Evolutionary conservation across 1,284 basidiomycete species (phyloP), one percentile per base, ranked within the genome.

Genomic region (Tilletia indica): DNA sequence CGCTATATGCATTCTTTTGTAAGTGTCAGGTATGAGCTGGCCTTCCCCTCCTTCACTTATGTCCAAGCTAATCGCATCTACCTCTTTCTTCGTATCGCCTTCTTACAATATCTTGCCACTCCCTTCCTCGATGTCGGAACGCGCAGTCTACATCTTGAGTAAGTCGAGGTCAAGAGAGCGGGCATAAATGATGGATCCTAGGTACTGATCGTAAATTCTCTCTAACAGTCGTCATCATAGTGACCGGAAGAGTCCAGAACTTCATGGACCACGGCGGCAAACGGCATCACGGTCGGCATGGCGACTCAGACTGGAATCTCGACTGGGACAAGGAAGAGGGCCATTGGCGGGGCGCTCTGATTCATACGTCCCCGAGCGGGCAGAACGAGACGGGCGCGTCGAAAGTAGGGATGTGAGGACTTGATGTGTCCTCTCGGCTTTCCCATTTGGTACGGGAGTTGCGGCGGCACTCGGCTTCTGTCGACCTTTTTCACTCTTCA

Each of bases 111-210:
- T 45, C 14, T 45, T 45, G 6, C 9, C 9, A 14, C 42, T 14
- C 42, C 42, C 42, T 45, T 54, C 51, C 51, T 19, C n/a, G 51
- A 9, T 2, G 51, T 54, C 51, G 19, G 8, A 12, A 9, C 36
- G 5, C 61, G 38, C 36, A 64, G 61, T 64, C 61, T 64, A 38
- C 61, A 34, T 42, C 61, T 16, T 64, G 61, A 36, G 61, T 64
- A 39, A 64, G 61, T 64, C 14, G 51, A 54, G 6, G 25, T 54
- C 42, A 3, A 45, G 42, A 45, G 42, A 45, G 42, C 42, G 42
- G 14, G 6, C 42, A 8, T 45, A 14, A 45, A 1, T 8, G 9
- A 45, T 8, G 6, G 42, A 45, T 14, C 14, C 3, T 45, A 8
- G 6, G 9, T 45, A 9, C 42, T 14, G 14, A 45, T 45, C 42